phyloP scores from a whole-genome alignment of 2,329 filamentous ascomycete genomes.

The Tolypocladium album region DNA sequence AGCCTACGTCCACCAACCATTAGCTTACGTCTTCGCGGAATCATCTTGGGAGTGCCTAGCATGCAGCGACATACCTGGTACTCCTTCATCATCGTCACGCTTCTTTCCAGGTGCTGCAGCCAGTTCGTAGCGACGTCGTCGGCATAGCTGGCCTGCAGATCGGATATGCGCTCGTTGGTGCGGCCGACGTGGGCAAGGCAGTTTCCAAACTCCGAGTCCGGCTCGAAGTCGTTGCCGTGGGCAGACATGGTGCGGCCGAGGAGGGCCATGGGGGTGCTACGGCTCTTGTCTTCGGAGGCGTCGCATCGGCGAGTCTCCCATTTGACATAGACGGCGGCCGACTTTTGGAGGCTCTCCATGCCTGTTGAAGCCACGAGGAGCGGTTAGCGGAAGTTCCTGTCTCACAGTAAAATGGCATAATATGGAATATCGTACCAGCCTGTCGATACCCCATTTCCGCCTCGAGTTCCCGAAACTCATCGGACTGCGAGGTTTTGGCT shows the following conservation, averaged over 20 bases:
- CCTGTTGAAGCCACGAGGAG: conserved; percentile 36
- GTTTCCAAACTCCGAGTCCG: conserved; percentile 82
- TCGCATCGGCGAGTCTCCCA: conserved; percentile 78
- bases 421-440: conserved; percentile 49
- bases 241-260: conserved; percentile 76
- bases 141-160: conserved; percentile 76
- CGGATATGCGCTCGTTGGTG: conserved; percentile 78
- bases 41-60: too few relatives aligned
- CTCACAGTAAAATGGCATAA: neutral
- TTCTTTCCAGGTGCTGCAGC: conserved; percentile 86
- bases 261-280: conserved; percentile 67
- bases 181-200: conserved; percentile 71
- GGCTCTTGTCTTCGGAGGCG: conserved; percentile 72
- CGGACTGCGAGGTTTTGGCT: conserved; percentile 73
- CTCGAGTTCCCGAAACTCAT: conserved; percentile 87
- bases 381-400: neutral
- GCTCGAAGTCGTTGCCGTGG: conserved; percentile 88
- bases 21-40: neutral
- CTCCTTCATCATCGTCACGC: conserved; percentile 90
- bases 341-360: conserved; percentile 80
- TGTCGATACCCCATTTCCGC: conserved; percentile 82
- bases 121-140: conserved; percentile 69
- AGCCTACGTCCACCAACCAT: conserved; percentile 24
- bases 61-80: conserved; percentile 59
- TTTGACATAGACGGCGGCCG: conserved; percentile 79